Evolutionary conservation across 306 rosid species (phyloP).

Genomic region (Lotus japonicus): DNA sequence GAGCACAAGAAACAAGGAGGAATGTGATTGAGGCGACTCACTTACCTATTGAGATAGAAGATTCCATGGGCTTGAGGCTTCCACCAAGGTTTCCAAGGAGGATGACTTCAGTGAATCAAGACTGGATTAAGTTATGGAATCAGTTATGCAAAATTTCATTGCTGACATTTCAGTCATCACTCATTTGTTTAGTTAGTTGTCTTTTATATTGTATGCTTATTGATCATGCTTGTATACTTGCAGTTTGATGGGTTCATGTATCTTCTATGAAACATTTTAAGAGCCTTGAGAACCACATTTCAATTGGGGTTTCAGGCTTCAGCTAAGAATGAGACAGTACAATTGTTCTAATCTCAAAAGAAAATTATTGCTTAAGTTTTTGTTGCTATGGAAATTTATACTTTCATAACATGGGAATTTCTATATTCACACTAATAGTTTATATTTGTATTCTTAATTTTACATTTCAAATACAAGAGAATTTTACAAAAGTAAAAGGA

Average conservation of each 20-base stretch:
- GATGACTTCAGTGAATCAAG: slow-evolving; percentile 49
- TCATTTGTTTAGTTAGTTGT: not conserved
- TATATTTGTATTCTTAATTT: no score
- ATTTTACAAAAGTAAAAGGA: no score
- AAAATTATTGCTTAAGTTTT: no score
- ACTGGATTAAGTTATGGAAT: not conserved
- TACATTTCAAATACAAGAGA: no score
- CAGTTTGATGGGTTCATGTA: not conserved
- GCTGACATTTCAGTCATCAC: not conserved
- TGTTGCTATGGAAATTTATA: no score
- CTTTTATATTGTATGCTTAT: not conserved
- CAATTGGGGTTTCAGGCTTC: not conserved
- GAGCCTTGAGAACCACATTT: not conserved
- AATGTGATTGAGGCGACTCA: slow-evolving; percentile 68
- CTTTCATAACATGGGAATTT: no score
- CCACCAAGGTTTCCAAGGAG: slow-evolving; percentile 91
- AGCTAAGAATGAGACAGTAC: no score
- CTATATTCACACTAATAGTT: no score
- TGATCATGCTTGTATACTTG: not conserved
- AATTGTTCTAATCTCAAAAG: not conserved
- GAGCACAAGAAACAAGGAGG: slow-evolving; percentile 83
- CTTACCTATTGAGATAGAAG: slow-evolving; percentile 72
- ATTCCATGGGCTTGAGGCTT: slow-evolving; percentile 58
- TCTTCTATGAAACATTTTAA: not conserved
- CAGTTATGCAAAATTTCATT: not conserved